A percentile compares a stretch with the other conserved stretches of the same genome.
Evolutionary conservation across 1,284 basidiomycete species (phyloP).

Genomic region (Cutaneotrichosporon sp.): DNA sequence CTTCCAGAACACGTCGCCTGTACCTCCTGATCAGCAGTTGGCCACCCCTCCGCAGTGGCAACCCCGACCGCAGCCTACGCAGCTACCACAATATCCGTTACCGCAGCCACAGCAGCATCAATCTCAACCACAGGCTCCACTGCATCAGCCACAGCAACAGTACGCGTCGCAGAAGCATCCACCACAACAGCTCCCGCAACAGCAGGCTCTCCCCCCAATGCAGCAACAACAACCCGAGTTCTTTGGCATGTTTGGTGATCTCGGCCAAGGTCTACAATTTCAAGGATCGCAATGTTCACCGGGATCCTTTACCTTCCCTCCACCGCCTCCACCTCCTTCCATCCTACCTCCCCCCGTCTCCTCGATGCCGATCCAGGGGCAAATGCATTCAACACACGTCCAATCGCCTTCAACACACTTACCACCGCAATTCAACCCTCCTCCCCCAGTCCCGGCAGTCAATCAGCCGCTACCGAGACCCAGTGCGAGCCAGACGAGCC

Average conservation of each 20-base stretch:
- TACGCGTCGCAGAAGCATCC: neutral
- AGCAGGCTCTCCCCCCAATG: neutral
- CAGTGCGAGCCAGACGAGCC: too few relatives aligned
- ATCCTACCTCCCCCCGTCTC: too few relatives aligned
- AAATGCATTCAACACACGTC: neutral
- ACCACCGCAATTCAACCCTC: neutral
- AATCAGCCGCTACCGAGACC: too few relatives aligned
- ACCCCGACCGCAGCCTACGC: neutral
- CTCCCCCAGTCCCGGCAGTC: too few relatives aligned
- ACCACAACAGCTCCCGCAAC: neutral
- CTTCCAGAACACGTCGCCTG: too few relatives aligned
- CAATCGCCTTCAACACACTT: neutral
- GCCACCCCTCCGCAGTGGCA: neutral
- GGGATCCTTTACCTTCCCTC: too few relatives aligned
- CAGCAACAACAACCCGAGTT: neutral
- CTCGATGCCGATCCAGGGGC: neutral
- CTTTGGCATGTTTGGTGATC: too few relatives aligned
- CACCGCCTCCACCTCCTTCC: too few relatives aligned
- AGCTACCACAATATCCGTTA: neutral
- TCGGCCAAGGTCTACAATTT: too few relatives aligned
- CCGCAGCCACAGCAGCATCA: neutral
- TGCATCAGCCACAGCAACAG: neutral
- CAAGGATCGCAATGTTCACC: too few relatives aligned
- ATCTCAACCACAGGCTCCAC: neutral
- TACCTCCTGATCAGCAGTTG: too few relatives aligned